Base-by-base conservation (phyloP, 208 protist species). In the Trypanosoma cruzi region DNA sequence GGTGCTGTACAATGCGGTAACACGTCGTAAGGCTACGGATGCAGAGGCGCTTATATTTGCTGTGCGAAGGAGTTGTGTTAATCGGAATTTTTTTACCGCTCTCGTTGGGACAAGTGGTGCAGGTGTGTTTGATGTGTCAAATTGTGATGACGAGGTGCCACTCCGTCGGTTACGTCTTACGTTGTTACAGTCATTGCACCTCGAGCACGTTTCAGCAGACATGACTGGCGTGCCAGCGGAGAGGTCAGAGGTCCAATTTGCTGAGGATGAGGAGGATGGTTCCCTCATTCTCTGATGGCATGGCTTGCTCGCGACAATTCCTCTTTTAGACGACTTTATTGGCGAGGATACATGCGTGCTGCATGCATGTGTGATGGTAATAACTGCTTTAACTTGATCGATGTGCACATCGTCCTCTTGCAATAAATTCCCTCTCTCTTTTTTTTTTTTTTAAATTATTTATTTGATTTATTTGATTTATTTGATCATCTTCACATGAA, bases 1-100 rank as follows among this genome's bases (percentile, higher is more conserved):
- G 8, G 79, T 89, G 28, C 65, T 96, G 55, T 92, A 87, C 68
- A 93, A 96, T 68, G 58, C 68, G 2, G 68, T 71, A 7, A 93
- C 88, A 18, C 70, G 60, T 10, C 62, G 64, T 31, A 58, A 62
- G 26, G 88, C 90, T 22, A 93, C 86, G 2, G 82, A 92, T 40
- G 76, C 77, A 32, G 84, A 84, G 22, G 79, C 81, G 68, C 73
- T 93, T 40, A 75, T 79, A 1, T 90, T 79, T 64, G 85, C 86
- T 4, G 64, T 96, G 20, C 90, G 88, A 10, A 85, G 76, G 56
- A 92, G 82, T 73, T 91, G 87, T 72, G 36, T 80, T 11, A 55
- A 88, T 56, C 48, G 55, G 18, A 31, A 57, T 1, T 95, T 93
- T 59, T 81, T 73, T 59, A 37, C 62, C 2, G 7, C 2, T 53